Conservation (phyloP, 176 grass and related monocot genomes). For the Oryza brachyantha region DNA sequence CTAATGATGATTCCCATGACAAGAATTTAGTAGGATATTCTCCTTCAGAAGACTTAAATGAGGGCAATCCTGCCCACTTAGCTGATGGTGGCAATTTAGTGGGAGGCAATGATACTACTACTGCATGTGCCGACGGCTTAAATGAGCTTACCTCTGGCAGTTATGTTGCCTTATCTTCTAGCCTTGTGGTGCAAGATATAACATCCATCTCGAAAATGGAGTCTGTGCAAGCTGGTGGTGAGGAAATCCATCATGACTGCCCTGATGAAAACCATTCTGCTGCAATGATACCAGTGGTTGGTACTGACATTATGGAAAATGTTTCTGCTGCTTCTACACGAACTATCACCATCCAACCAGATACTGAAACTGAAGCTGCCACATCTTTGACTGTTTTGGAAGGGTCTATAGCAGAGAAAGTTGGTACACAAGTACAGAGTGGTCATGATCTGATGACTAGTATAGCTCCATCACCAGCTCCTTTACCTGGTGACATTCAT, state of each 20-base stretch:
- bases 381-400: slow-evolving; percentile 19
- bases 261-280: slow-evolving; percentile 37
- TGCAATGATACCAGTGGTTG: slow-evolving; percentile 35
- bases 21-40: slow-evolving; percentile 36
- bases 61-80: slow-evolving; percentile 20
- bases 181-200: not conserved
- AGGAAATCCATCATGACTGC: slow-evolving; percentile 30
- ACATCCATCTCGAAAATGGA: not conserved
- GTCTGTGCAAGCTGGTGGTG: not conserved
- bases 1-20: slow-evolving; percentile 12
- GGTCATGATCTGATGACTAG: slow-evolving; percentile 22
- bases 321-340: slow-evolving; percentile 21
- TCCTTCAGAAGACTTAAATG: slow-evolving; percentile 36
- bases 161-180: not conserved
- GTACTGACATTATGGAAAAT: slow-evolving; percentile 24
- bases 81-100: slow-evolving; percentile 12
- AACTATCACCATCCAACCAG: slow-evolving; percentile 22
- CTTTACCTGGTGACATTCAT: slow-evolving; percentile 23
- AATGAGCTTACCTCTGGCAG: not conserved
- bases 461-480: slow-evolving; percentile 24
- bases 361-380: slow-evolving; percentile 21
- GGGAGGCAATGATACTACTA: not conserved
- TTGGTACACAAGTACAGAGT: slow-evolving; percentile 1
- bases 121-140: not conserved
- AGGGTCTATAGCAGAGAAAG: slow-evolving; percentile 22